phyloP scores from a whole-genome alignment of 2,329 filamentous ascomycete genomes.

The Myriangium duriaei region DNA sequence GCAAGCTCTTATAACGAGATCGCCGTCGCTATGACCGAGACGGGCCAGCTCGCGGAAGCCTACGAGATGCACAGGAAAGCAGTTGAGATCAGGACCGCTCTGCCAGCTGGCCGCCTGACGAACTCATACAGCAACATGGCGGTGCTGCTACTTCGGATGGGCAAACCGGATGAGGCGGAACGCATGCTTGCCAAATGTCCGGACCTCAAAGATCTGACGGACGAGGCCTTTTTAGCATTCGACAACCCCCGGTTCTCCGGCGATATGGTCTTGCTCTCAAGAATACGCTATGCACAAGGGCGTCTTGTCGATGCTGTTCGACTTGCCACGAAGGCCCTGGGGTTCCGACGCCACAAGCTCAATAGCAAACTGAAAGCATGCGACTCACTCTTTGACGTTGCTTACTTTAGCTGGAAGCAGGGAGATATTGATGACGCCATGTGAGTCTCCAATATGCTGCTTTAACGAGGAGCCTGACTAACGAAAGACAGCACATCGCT shows the following conservation, averaged over 20 bases:
- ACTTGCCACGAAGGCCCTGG: slow-evolving; percentile 13
- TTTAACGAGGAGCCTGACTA: too few species aligned
- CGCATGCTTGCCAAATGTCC: slow-evolving; percentile 23
- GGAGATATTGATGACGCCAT: slow-evolving; percentile 2
- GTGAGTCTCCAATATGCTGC: too few species aligned
- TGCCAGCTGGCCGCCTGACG: slow-evolving; percentile 23
- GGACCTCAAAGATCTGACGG: slow-evolving; percentile 24
- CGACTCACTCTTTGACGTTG: slow-evolving; percentile 14
- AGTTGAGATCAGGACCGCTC: slow-evolving; percentile 20
- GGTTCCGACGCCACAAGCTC: slow-evolving; percentile 10
- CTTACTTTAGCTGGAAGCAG: slow-evolving; percentile 1
- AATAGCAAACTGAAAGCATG: slow-evolving; percentile 12
- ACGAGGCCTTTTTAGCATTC: slow-evolving; percentile 26
- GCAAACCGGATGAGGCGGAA: slow-evolving; percentile 24
- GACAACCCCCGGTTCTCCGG: slow-evolving; percentile 12
- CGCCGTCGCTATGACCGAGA: slow-evolving; percentile 24
- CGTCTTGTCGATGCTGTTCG: slow-evolving; percentile 12
- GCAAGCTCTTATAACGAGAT: slow-evolving; percentile 23
- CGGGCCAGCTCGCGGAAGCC: slow-evolving; percentile 21
- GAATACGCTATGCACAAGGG: slow-evolving; percentile 13
- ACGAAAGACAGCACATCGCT: too few species aligned
- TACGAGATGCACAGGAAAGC: slow-evolving; percentile 19
- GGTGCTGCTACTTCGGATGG: slow-evolving; percentile 25
- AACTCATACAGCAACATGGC: slow-evolving; percentile 30
- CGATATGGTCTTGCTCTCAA: slow-evolving; percentile 14